phyloP scores from a whole-genome alignment of 1,139 yeast genomes.

The Magnusiomyces starmeri region DNA sequence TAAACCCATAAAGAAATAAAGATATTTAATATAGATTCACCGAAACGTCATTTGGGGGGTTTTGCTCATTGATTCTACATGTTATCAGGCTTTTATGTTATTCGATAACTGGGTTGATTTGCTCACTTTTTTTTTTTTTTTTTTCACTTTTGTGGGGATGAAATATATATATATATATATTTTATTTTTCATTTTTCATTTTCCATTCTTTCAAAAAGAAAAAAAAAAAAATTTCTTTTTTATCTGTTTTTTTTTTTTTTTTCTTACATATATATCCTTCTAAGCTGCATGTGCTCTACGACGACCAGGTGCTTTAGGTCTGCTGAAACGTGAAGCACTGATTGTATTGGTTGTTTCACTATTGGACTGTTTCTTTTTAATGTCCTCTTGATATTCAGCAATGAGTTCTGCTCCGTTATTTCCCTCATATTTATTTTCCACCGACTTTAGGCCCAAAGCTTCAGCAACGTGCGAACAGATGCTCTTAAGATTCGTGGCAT shows the following conservation, averaged over 20 bases:
- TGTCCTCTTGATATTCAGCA: conserved; percentile 20
- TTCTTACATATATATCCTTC: not conserved
- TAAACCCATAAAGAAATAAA: too few species aligned
- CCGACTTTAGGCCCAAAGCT: conserved; percentile 15
- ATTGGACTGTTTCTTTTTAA: conserved; percentile 15
- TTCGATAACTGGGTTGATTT: too few species aligned
- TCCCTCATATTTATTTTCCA: conserved; percentile 15
- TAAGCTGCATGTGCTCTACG: not conserved
- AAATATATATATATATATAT: too few species aligned
- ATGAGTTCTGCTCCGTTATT: conserved; percentile 14
- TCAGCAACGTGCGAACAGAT: conserved; percentile 44
- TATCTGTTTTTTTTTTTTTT: not conserved
- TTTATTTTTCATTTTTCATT: too few species aligned
- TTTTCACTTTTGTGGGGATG: too few species aligned
- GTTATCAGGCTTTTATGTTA: too few species aligned
- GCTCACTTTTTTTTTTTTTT: too few species aligned
- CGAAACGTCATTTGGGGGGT: too few species aligned
- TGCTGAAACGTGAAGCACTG: conserved; percentile 22
- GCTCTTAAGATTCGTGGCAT: conserved; percentile 79
- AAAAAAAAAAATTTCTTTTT: not conserved
- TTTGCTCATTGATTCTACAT: too few species aligned
- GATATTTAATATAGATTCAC: too few species aligned
- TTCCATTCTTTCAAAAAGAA: too few species aligned
- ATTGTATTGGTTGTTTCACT: conserved; percentile 5
- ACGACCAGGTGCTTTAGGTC: conserved; percentile 36